A percentile compares a stretch with the other conserved stretches of the same genome.
Evolutionary conservation across 768 basidiomycete genomes (phyloP).

Genomic region (Mrakia frigida): DNA sequence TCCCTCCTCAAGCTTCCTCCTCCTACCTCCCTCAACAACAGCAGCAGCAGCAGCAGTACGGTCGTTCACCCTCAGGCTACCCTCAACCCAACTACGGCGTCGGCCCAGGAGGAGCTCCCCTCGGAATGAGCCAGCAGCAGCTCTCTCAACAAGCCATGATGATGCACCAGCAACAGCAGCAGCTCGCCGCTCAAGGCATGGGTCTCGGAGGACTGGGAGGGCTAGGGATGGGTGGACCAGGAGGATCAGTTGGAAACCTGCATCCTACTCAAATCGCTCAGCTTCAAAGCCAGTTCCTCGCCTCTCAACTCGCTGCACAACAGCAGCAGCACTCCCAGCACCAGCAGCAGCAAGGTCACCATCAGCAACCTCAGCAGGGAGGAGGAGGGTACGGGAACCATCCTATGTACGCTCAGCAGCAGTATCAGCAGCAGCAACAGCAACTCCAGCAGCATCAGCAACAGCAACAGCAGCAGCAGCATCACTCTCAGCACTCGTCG

Average conservation of each 20-base stretch:
- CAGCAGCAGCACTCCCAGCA: conserved; percentile 28
- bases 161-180: conserved; percentile 12
- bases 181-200: background rate
- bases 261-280: conserved; percentile 1
- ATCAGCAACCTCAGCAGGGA: conserved; percentile 27
- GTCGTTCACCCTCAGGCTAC: background rate
- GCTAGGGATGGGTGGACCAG: background rate
- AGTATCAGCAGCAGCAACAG: conserved; percentile 17
- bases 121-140: background rate
- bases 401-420: background rate
- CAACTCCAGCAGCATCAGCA: background rate
- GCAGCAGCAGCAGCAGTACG: conserved; percentile 12
- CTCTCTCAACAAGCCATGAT: background rate
- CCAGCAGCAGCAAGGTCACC: background rate
- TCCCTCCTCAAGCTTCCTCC: background rate
- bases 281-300: background rate
- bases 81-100: conserved; percentile 7
- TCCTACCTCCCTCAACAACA: conserved; percentile 1
- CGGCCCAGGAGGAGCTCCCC: background rate
- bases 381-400: conserved; percentile 29
- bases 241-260: background rate
- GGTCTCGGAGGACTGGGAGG: background rate
- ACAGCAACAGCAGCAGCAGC: background rate
- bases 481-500: conserved; percentile 11
- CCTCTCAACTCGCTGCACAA: background rate